Conservation (phyloP, 306 rosid species). For the Echinosophora koreensis region DNA sequence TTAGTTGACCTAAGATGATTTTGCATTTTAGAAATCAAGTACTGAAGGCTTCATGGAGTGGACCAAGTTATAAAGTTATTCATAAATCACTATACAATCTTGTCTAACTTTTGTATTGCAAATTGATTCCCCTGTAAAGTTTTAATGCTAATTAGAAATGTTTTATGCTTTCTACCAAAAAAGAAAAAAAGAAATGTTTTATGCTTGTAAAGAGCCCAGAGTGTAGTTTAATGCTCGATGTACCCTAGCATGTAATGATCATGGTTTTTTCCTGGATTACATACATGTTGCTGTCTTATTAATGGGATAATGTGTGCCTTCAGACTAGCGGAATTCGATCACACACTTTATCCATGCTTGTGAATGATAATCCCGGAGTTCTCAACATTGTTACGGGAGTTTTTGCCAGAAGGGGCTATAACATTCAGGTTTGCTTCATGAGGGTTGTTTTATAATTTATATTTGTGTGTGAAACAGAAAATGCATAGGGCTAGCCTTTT, state of each 20-base stretch:
- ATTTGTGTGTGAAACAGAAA: constrained; percentile 27
- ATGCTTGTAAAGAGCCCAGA: constrained; percentile 36
- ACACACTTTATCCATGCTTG: constrained; percentile 87
- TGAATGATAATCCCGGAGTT: constrained; percentile 83
- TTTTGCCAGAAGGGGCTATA: constrained; percentile 88
- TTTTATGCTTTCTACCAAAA: constrained; percentile 13
- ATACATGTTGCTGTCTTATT: constrained; percentile 40
- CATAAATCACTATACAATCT: neutral
- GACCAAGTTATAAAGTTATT: constrained; percentile 24
- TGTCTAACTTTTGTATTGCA: too few relatives aligned
- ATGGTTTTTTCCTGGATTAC: constrained; percentile 33
- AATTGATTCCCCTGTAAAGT: neutral
- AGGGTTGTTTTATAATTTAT: constrained; percentile 3
- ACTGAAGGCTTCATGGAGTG: constrained; percentile 21
- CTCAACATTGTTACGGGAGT: constrained; percentile 80
- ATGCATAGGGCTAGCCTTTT: constrained; percentile 2
- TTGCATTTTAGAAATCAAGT: constrained; percentile 29
- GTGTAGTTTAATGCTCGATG: constrained; percentile 4
- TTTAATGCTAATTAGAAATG: constrained; percentile 30
- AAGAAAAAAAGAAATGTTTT: neutral
- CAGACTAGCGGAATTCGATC: constrained; percentile 83
- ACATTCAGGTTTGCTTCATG: constrained; percentile 73
- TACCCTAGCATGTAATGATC: constrained; percentile 36
- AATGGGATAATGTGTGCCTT: constrained; percentile 41
- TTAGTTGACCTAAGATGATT: neutral